Base-by-base conservation (phyloP, 2,329 filamentous ascomycete species). In the Didymella glomerata region DNA sequence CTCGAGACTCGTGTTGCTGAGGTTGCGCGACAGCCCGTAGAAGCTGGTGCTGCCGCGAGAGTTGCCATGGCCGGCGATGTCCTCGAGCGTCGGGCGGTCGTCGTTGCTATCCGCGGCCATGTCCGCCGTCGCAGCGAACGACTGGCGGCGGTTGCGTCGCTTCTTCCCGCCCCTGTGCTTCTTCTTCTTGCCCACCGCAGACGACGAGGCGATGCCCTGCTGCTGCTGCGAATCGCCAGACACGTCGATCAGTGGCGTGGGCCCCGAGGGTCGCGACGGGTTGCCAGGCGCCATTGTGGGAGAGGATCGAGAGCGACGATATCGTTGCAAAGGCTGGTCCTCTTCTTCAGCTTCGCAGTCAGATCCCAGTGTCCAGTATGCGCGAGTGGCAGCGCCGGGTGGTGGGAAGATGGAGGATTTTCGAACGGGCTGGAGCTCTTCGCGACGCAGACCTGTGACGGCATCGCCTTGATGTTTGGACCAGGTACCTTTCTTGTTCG, bases 1-100 rank as follows among this genome's bases (percentile, higher is more conserved):
- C 67, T 97, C 94, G 63, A 98, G 81, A 76, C 94, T 98, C 0
- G 91, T 93, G 68, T 85, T 88, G 79, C 94, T 98, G 63, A 88
- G 73, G 73, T 90, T 92, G 46, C 71, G 65, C 60, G 78, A 77
- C 50, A 86, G 70, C 40, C 82, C 80, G 72, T 88, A 88, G 71
- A 87, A 85, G 59, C 81, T 80, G 52, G 77, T 76, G 62, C 78
- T 78, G 32, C 77, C 72, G 18, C 78, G 70, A n/a, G 71, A 70
- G 22, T 67, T 61, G 45, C 69, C 63, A 18, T 59, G 56, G 40
- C 50, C 56, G 18, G 50, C 56, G 22, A 59, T 54, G 41, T 59
- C 56, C 28, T 59, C 50, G 64, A 79, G 70, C 61, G 71, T 77
- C 47, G 77, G 77, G 38, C 78, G 73, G 34, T 89, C 88, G 38